Evolutionary conservation across 495 filamentous ascomycete species (phyloP).

Genomic region (Talaromyces trachyspermus): DNA sequence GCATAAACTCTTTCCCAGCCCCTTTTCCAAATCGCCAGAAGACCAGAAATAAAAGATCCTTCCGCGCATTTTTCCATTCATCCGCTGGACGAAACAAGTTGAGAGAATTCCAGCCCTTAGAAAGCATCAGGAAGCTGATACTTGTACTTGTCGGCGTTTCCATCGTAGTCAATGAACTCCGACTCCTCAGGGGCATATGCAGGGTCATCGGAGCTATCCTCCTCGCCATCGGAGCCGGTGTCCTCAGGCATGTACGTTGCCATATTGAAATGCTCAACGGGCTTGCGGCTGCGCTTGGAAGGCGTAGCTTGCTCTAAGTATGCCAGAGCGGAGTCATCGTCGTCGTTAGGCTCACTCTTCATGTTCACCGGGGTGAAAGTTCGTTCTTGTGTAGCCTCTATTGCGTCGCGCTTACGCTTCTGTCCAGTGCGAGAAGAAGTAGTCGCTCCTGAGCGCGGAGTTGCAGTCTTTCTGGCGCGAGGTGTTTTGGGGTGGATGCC

Average conservation of each 20-base stretch:
- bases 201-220: not conserved
- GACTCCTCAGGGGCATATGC: not conserved
- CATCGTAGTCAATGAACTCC: no score
- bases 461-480: not conserved
- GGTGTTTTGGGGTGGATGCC: not conserved
- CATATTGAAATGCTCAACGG: conserved; percentile 1
- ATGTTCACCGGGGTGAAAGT: not conserved
- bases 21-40: no score
- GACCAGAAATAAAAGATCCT: no score
- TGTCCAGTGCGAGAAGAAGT: not conserved
- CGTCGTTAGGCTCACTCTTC: not conserved
- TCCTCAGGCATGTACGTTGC: not conserved
- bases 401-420: not conserved
- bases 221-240: not conserved
- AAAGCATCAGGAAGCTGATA: no score
- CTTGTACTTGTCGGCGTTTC: no score
- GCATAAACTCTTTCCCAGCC: no score
- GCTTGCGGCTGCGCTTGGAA: not conserved
- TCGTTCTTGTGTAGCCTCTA: not conserved
- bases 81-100: no score
- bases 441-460: not conserved
- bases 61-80: no score
- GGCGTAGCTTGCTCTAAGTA: not conserved
- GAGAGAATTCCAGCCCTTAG: no score
- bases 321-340: not conserved